phyloP scores from a whole-genome alignment of 345 rosid genomes.

The Odontarrhena argentea region DNA sequence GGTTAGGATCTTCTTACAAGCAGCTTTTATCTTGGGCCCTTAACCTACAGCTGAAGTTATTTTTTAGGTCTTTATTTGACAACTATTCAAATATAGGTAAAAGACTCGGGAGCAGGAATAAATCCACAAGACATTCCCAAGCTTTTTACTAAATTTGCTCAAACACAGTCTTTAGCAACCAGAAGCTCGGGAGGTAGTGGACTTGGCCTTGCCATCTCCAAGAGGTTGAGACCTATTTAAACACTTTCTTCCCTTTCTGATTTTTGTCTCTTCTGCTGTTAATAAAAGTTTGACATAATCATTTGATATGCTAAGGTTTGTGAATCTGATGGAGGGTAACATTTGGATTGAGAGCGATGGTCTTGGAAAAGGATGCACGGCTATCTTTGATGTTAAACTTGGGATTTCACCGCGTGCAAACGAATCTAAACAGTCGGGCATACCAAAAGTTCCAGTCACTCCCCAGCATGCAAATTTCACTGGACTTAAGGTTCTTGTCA shows the following conservation, averaged over 20 bases:
- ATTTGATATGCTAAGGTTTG: conserved; percentile 64
- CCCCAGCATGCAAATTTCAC: conserved; percentile 59
- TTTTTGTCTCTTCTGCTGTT: conserved; percentile 19
- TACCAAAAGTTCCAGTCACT: conserved; percentile 48
- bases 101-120: conserved; percentile 85
- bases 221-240: conserved; percentile 56
- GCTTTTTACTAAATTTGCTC: conserved; percentile 87
- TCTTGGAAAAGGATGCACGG: conserved; percentile 89
- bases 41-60: conserved; percentile 9
- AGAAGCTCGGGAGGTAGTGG: conserved; percentile 86
- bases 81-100: conserved; percentile 55
- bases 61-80: neutral
- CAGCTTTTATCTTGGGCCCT: neutral
- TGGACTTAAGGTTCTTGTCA: conserved; percentile 91
- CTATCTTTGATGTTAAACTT: conserved; percentile 78
- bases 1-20: conserved; percentile 51
- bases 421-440: conserved; percentile 53
- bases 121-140: conserved; percentile 88
- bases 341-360: conserved; percentile 98
- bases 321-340: conserved; percentile 94
- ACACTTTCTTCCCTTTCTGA: neutral
- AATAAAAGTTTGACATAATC: conserved; percentile 13
- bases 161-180: conserved; percentile 64
- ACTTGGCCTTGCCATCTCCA: conserved; percentile 98
- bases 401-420: conserved; percentile 56